phyloP scores from a whole-genome alignment of 2,329 filamentous ascomycete genomes.

The Polytolypa hystricis region DNA sequence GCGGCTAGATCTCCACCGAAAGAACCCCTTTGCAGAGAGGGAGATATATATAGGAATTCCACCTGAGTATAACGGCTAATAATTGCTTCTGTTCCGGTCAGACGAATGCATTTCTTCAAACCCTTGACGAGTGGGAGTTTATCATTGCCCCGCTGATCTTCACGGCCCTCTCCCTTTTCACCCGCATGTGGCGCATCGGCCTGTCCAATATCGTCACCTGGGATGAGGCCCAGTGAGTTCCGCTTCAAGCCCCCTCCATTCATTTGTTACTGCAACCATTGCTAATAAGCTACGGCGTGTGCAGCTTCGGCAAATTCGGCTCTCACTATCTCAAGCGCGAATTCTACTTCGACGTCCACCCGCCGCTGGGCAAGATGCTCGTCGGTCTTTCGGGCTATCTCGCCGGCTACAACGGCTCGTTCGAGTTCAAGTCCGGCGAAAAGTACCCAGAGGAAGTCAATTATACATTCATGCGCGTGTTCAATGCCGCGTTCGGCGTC shows the following conservation, averaged over 20 bases:
- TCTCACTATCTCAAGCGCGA: slow-evolving; percentile 98
- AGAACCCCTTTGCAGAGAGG: no score
- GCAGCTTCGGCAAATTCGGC: slow-evolving; percentile 65
- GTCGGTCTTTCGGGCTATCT: slow-evolving; percentile 93
- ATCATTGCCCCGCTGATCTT: slow-evolving; percentile 54
- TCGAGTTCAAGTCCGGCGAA: slow-evolving; percentile 98
- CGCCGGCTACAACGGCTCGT: slow-evolving; percentile 96
- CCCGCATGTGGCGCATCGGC: slow-evolving; percentile 57
- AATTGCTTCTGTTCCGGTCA: not conserved
- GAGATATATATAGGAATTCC: no score
- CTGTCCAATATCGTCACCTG: slow-evolving; percentile 62
- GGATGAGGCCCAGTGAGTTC: slow-evolving; percentile 61
- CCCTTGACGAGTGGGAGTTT: slow-evolving; percentile 48
- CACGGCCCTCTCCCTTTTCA: slow-evolving; percentile 53
- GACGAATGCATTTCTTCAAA: slow-evolving; percentile 21
- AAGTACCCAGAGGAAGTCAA: slow-evolving; percentile 87
- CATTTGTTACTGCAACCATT: slow-evolving; percentile 3
- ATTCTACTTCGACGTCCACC: slow-evolving; percentile 97
- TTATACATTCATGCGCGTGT: slow-evolving; percentile 97
- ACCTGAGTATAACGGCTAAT: not conserved
- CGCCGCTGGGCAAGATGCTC: slow-evolving; percentile 95
- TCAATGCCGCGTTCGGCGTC: slow-evolving; percentile 92
- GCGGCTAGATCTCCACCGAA: no score
- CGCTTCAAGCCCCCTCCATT: slow-evolving; percentile 2
- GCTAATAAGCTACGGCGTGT: no score